These are phyloP conservation scores for Alternaria atra DNA, from an alignment of 2,329 filamentous ascomycete species.

Conservation along the genomic window DNA sequence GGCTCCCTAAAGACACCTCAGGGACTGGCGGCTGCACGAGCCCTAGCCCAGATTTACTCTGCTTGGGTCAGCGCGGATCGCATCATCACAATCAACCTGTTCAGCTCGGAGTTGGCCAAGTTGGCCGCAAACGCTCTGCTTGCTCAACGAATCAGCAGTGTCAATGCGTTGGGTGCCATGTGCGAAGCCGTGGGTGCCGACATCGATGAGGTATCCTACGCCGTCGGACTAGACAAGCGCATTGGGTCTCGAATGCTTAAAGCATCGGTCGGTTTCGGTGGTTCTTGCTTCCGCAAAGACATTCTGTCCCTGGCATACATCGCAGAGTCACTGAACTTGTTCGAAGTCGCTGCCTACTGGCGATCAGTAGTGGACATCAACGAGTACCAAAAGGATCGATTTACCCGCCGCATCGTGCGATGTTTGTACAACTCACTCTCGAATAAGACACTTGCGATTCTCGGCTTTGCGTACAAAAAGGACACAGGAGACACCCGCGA, in stretches of 20 bases:
- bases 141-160: constrained; percentile 80
- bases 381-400: constrained; percentile 75
- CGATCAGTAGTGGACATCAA: constrained; percentile 77
- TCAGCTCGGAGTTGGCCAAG: constrained; percentile 81
- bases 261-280: constrained; percentile 79
- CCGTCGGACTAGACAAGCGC: constrained; percentile 73
- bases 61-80: constrained; percentile 73
- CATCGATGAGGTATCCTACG: constrained; percentile 74
- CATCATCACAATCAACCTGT: constrained; percentile 77
- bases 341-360: constrained; percentile 81
- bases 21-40: constrained; percentile 69
- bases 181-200: constrained; percentile 80
- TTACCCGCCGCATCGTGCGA: constrained; percentile 66
- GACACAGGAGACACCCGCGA: constrained; percentile 76
- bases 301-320: constrained; percentile 77
- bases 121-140: constrained; percentile 82
- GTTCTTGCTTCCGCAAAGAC: constrained; percentile 84
- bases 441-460: constrained; percentile 74
- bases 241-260: constrained; percentile 79
- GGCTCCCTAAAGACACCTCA: constrained; percentile 68
- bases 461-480: constrained; percentile 84
- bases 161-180: constrained; percentile 82
- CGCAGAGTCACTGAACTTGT: constrained; percentile 72
- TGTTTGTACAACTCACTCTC: constrained; percentile 73
- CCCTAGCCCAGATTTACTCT: constrained; percentile 72